phyloP scores from a whole-genome alignment of 768 basidiomycete genomes.

The Stropharia rugosoannulata region DNA sequence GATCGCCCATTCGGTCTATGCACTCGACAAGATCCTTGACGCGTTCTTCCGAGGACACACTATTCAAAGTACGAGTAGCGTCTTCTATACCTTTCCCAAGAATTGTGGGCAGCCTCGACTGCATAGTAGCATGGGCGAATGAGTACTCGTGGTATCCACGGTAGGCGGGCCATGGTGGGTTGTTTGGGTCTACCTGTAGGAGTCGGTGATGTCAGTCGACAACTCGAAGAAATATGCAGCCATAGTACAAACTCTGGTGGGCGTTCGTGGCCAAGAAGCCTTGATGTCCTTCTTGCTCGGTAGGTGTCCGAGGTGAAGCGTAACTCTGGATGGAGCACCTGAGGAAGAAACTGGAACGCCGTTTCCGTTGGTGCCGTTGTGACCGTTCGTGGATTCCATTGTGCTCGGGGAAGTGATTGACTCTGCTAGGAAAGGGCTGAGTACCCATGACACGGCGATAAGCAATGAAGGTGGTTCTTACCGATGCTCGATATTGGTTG shows the following conservation, averaged over 20 bases:
- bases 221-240: constrained; percentile 4
- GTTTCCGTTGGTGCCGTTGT: constrained; percentile 6
- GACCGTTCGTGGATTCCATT: too few relatives aligned
- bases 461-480: background rate
- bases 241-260: constrained; percentile 53
- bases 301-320: constrained; percentile 71
- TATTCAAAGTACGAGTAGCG: constrained; percentile 83
- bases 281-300: constrained; percentile 74
- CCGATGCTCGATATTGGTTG: background rate
- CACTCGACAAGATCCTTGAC: constrained; percentile 83
- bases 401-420: too few relatives aligned
- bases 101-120: constrained; percentile 92
- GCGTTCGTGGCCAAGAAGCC: constrained; percentile 72
- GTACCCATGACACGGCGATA: too few relatives aligned
- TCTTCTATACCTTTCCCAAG: constrained; percentile 96
- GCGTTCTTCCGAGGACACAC: constrained; percentile 77
- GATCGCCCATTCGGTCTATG: constrained; percentile 85
- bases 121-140: constrained; percentile 93
- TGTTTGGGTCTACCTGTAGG: constrained; percentile 77
- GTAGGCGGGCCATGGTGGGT: constrained; percentile 82
- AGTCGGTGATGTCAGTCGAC: background rate
- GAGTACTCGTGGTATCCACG: constrained; percentile 82
- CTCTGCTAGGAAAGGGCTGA: too few relatives aligned
- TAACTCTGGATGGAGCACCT: constrained; percentile 56
- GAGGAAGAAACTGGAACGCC: constrained; percentile 13